Percentiles rank a stretch among this genome's conserved stretches.
phyloP scores from a whole-genome alignment of 2,329 filamentous ascomycete genomes.

The Colletotrichum lindemuthianum region DNA sequence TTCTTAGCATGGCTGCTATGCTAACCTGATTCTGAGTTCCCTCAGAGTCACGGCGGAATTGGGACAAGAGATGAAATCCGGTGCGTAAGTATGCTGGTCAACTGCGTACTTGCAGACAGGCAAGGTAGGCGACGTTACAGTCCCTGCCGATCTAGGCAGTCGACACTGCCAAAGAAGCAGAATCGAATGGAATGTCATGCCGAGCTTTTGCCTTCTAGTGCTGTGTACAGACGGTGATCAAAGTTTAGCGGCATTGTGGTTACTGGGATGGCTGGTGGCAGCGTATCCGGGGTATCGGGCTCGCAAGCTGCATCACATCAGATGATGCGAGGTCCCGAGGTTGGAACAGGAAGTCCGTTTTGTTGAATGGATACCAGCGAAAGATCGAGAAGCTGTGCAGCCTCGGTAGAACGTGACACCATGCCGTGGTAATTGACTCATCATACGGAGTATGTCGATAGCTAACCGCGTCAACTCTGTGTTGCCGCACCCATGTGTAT shows the following conservation, averaged over 20 bases:
- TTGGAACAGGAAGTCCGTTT: too few relatives aligned
- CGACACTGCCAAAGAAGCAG: too few relatives aligned
- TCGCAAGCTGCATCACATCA: background rate
- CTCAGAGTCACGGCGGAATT: too few relatives aligned
- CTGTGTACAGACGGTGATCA: background rate
- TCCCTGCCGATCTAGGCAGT: too few relatives aligned
- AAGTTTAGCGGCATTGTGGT: background rate
- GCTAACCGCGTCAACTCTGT: background rate
- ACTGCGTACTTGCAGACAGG: too few relatives aligned
- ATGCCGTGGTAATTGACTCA: background rate
- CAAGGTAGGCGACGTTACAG: too few relatives aligned
- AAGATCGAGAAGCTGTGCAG: background rate
- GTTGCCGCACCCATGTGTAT: too few relatives aligned
- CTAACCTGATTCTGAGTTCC: too few relatives aligned
- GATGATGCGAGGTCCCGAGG: background rate
- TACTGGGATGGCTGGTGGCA: background rate
- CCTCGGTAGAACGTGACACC: slow-evolving; percentile 18
- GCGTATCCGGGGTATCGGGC: slow-evolving; percentile 16
- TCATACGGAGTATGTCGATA: slow-evolving; percentile 1
- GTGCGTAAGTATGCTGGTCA: too few relatives aligned
- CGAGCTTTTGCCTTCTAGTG: background rate
- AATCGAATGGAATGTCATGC: too few relatives aligned
- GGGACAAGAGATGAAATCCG: too few relatives aligned
- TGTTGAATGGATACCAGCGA: background rate
- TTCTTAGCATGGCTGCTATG: too few relatives aligned